Evolutionary conservation across 768 basidiomycete species (phyloP), one percentile per base, ranked within the genome.

Genomic region (Phanerodontia chrysosporium): DNA sequence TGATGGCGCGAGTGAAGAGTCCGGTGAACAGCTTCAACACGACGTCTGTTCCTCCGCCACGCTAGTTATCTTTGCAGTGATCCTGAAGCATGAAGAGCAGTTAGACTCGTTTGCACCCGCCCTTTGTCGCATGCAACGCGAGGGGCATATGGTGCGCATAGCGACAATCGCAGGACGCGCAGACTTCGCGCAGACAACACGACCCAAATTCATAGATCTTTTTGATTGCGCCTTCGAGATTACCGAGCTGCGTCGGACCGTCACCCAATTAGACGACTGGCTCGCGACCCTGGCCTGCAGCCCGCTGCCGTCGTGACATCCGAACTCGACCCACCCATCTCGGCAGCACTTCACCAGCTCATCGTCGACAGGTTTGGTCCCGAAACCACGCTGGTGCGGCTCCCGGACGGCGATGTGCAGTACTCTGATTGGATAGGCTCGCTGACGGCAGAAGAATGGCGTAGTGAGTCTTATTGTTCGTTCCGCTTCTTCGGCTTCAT

Each of bases 361-460:
- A 27, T 62, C 13, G 44, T 44, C 24, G 25, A 44, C 21, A 52
- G 58, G 2, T 30, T 45, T 2, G 27, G 52, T 18, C 46, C 45
- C 14, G 30, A 71, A 24, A 65, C 70, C 27, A 73, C 74, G 10
- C 18, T 78, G 9, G 70, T 86, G 1, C 73, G 73, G 22, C 69
- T 87, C 27, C 80, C 80, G 30, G 73, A 73, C 8, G 62, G 60
- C n/a, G 83, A 87, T 61, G 67, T 89, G 28, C 68, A 65, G 16
- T 76, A 81, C 60, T 76, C 76, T 1, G 75, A 79, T 29, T 91
- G 89, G 89, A 83, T 90, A 73, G 76, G 78, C 2, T 74, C 83
- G 0, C 73, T 91, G 25, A 73, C 81, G 1, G 62, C 85, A 5
- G 59, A 72, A 28, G 87, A 90, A 71, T 81, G 83, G 78, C 72